Conservation (phyloP, 1,284 basidiomycete genomes). For the Phylloporus sp. region DNA sequence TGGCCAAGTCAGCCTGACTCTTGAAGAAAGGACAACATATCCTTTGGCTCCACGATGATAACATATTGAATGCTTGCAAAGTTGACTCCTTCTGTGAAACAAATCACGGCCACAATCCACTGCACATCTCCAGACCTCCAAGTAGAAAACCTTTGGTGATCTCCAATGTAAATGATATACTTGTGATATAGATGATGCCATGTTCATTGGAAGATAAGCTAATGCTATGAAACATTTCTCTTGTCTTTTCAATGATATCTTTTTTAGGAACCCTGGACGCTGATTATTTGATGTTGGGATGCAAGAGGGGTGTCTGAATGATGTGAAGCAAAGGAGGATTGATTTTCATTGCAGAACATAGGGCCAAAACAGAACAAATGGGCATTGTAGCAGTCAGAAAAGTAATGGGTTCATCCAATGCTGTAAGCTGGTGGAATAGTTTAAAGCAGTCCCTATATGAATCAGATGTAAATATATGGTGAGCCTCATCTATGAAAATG, state of each 20-base stretch:
- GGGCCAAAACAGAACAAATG: conserved; percentile 2
- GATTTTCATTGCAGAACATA: conserved; percentile 12
- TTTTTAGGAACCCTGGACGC: accelerated
- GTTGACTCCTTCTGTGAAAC: not conserved
- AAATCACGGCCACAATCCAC: not conserved
- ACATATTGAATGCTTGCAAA: not conserved
- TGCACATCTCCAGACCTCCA: not conserved
- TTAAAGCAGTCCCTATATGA: conserved; percentile 24
- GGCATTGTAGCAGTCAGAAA: conserved; percentile 24
- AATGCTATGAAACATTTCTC: not conserved
- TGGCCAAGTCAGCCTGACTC: conserved; percentile 1
- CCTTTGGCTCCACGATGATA: not conserved
- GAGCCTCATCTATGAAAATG: conserved; percentile 27
- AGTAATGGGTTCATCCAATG: conserved; percentile 17
- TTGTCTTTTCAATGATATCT: not conserved
- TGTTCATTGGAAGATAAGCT: accelerated
- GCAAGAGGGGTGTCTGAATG: not conserved
- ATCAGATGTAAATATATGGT: conserved; percentile 20
- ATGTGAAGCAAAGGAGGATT: not conserved
- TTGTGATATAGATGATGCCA: not conserved
- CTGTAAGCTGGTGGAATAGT: conserved; percentile 16
- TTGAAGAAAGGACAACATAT: conserved; percentile 3
- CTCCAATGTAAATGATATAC: not conserved
- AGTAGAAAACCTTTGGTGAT: not conserved
- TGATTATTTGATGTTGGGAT: conserved; percentile 1